Percentiles rank a stretch among this genome's conserved stretches.
phyloP scores from a whole-genome alignment of 2,329 filamentous ascomycete genomes.

The Phaeosphaeriaceae sp. region DNA sequence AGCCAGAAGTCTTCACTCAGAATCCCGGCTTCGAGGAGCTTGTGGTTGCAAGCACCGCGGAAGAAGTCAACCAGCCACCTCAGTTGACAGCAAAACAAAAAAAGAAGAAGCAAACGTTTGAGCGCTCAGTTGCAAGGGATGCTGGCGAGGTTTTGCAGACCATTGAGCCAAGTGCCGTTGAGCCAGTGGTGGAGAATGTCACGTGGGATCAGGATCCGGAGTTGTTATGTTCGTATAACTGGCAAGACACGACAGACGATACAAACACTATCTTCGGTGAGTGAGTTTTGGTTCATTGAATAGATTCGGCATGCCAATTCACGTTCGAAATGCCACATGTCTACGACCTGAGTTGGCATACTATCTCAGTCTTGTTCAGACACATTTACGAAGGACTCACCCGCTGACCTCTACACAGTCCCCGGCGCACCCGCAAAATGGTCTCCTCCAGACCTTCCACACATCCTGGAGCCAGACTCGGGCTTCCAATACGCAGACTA shows the following conservation, averaged over 20 bases:
- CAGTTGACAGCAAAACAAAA: slow-evolving; percentile 17
- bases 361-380: background rate
- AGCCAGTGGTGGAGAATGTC: slow-evolving; percentile 16
- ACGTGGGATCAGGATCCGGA: slow-evolving; percentile 35
- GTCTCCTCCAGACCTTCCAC: slow-evolving; percentile 23
- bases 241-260: slow-evolving; percentile 25
- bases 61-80: slow-evolving; percentile 5
- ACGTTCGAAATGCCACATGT: background rate
- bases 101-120: slow-evolving; percentile 22
- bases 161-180: slow-evolving; percentile 17
- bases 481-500: slow-evolving; percentile 34
- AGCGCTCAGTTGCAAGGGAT: slow-evolving; percentile 15
- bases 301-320: background rate
- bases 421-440: slow-evolving; percentile 36
- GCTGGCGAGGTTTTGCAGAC: slow-evolving; percentile 25
- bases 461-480: slow-evolving; percentile 23
- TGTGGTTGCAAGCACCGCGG: background rate
- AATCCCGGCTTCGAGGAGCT: background rate
- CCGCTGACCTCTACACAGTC: slow-evolving; percentile 16
- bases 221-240: slow-evolving; percentile 40
- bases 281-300: background rate
- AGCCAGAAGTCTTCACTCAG: background rate
- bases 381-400: background rate
- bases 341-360: background rate
- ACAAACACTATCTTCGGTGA: slow-evolving; percentile 35